Evolutionary conservation across 2,329 filamentous ascomycete genomes (phyloP).

Genomic region (Colletotrichum sp.): DNA sequence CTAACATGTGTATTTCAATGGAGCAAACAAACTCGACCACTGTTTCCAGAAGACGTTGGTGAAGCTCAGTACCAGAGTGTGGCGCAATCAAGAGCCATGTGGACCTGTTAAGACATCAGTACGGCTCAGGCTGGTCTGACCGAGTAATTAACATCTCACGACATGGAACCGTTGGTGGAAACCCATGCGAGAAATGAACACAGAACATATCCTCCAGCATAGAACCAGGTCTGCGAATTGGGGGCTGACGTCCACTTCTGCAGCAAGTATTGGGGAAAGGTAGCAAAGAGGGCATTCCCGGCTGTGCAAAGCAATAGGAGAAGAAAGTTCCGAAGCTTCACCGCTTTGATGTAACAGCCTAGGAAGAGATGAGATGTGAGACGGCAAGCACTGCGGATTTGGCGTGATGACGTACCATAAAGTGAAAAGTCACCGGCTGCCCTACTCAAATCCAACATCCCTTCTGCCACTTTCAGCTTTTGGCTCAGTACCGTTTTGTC

Average conservation of each 20-base stretch:
- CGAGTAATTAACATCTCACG: neutral
- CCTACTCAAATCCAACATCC: neutral
- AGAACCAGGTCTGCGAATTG: neutral
- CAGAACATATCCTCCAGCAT: neutral
- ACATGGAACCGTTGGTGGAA: neutral
- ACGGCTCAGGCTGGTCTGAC: neutral
- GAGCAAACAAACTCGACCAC: neutral
- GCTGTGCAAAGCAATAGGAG: constrained; percentile 4
- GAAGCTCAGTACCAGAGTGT: neutral
- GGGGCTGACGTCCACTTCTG: constrained; percentile 15
- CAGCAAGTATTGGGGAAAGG: constrained; percentile 13
- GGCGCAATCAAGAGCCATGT: neutral
- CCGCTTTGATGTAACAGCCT: constrained; percentile 1
- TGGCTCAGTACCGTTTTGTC: neutral
- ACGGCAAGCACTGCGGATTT: rapidly evolving
- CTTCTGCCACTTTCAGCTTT: neutral
- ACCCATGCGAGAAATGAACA: neutral
- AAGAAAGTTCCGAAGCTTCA: neutral
- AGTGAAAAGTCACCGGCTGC: constrained; percentile 5
- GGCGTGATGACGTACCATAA: neutral
- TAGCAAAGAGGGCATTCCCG: neutral
- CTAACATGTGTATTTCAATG: too few relatives aligned
- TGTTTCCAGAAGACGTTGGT: neutral
- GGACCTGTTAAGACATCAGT: neutral
- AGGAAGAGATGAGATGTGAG: neutral